phyloP scores from a whole-genome alignment of 2,329 filamentous ascomycete genomes.

The Nemania diffusa region DNA sequence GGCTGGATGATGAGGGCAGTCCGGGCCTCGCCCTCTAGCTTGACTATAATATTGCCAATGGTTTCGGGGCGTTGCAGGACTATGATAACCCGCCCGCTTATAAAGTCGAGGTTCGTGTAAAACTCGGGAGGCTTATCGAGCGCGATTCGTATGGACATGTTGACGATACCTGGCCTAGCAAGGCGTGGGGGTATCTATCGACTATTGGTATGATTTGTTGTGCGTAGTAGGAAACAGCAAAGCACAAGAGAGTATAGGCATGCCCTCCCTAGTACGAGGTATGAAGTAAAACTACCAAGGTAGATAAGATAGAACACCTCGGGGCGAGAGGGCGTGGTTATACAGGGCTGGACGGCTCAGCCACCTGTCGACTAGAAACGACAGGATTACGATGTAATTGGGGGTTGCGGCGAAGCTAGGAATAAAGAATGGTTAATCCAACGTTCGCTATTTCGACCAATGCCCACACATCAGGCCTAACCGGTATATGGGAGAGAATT shows the following conservation, averaged over 20 bases:
- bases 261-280: not conserved
- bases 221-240: not conserved
- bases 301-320: not conserved
- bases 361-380: too few relatives aligned
- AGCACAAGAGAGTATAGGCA: not conserved
- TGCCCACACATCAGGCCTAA: not conserved
- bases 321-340: not conserved
- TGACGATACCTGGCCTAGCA: conserved; percentile 25
- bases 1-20: conserved; percentile 69
- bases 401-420: not conserved
- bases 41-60: conserved; percentile 79
- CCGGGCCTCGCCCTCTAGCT: conserved; percentile 82
- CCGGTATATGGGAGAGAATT: not conserved
- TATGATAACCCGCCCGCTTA: conserved; percentile 71
- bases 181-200: not conserved
- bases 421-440: not conserved
- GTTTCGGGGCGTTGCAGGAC: conserved; percentile 72
- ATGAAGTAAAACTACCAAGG: too few relatives aligned
- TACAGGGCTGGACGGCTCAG: not conserved
- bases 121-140: conserved; percentile 75
- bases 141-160: conserved; percentile 74
- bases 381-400: too few relatives aligned
- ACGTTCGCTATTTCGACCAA: too few relatives aligned
- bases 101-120: conserved; percentile 82
- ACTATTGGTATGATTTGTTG: not conserved